Evolutionary conservation across 805 yeast species (phyloP).

Genomic region (Yamadazyma ubonensis): DNA sequence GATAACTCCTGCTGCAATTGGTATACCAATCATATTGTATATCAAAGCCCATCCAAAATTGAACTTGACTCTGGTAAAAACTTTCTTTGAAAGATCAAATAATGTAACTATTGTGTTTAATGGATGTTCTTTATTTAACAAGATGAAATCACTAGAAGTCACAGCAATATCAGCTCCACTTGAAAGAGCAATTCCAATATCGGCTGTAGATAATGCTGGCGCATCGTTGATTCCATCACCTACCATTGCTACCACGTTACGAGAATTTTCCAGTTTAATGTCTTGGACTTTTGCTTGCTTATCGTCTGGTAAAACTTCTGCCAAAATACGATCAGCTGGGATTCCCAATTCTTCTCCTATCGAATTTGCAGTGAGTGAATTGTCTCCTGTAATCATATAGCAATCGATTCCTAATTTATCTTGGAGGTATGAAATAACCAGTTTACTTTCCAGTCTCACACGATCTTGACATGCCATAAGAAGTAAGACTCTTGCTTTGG

Average conservation of each 20-base stretch:
- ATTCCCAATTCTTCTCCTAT: conserved; percentile 67
- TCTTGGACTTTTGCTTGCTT: conserved; percentile 60
- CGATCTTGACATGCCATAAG: conserved; percentile 62
- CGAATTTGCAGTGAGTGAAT: conserved; percentile 61
- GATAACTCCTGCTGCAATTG: conserved; percentile 67
- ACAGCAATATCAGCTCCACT: conserved; percentile 76
- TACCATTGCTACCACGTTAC: conserved; percentile 62
- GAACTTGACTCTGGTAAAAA: conserved; percentile 53
- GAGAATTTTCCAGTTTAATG: conserved; percentile 42
- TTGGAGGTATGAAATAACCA: conserved; percentile 41
- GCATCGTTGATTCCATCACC: conserved; percentile 88
- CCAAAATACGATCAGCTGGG: conserved; percentile 46
- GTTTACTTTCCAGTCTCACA: conserved; percentile 54
- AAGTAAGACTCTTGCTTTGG: conserved; percentile 36
- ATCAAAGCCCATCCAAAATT: conserved; percentile 61
- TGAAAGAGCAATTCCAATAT: conserved; percentile 75
- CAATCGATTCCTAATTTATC: conserved; percentile 49
- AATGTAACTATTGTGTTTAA: conserved; percentile 53
- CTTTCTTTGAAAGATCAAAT: conserved; percentile 49
- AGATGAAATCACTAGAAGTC: conserved; percentile 70
- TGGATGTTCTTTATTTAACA: conserved; percentile 54
- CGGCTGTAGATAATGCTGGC: conserved; percentile 72
- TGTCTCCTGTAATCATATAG: conserved; percentile 82
- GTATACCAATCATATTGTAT: conserved; percentile 57
- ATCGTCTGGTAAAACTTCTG: conserved; percentile 73